Evolutionary conservation across 805 yeast species (phyloP).

Genomic region (Saturnispora serradocipensis): DNA sequence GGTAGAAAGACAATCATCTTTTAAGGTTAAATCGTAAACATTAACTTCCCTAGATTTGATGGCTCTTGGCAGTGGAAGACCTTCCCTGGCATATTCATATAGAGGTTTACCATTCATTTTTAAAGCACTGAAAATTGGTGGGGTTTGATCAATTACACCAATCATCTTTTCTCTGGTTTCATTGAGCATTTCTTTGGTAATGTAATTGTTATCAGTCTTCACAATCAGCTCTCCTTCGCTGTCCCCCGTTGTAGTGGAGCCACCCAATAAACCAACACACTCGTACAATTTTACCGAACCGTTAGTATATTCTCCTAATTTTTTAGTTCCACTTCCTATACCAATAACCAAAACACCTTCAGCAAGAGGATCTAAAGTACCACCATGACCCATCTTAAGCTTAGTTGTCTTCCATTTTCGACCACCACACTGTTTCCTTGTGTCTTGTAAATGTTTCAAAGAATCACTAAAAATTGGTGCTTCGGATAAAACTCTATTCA

Average conservation of each 20-base stretch:
- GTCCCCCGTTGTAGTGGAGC: conserved; percentile 90
- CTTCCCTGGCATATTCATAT: conserved; percentile 89
- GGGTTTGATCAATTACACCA: conserved; percentile 82
- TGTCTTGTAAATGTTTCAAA: conserved; percentile 40
- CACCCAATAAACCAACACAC: conserved; percentile 79
- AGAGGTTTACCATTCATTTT: conserved; percentile 91
- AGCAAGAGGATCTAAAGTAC: conserved; percentile 92
- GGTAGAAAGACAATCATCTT: conserved; percentile 41
- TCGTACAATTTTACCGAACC: conserved; percentile 74
- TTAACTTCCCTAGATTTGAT: conserved; percentile 69
- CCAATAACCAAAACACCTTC: conserved; percentile 92
- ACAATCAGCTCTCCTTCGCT: conserved; percentile 75
- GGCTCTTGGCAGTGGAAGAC: conserved; percentile 73
- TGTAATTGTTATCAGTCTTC: conserved; percentile 45
- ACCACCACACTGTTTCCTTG: conserved; percentile 37
- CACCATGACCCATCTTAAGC: conserved; percentile 91
- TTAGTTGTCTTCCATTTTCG: conserved; percentile 38
- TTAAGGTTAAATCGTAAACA: conserved; percentile 45
- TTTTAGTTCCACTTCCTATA: conserved; percentile 85
- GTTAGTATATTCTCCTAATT: conserved; percentile 58
- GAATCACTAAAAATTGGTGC: conserved; percentile 50
- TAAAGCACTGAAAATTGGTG: conserved; percentile 90
- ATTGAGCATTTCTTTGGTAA: conserved; percentile 44
- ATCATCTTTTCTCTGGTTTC: conserved; percentile 51
- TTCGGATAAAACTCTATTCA: conserved; percentile 54